phyloP scores from a whole-genome alignment of 1,284 basidiomycete species.

The Ceratobasidium sp. region DNA sequence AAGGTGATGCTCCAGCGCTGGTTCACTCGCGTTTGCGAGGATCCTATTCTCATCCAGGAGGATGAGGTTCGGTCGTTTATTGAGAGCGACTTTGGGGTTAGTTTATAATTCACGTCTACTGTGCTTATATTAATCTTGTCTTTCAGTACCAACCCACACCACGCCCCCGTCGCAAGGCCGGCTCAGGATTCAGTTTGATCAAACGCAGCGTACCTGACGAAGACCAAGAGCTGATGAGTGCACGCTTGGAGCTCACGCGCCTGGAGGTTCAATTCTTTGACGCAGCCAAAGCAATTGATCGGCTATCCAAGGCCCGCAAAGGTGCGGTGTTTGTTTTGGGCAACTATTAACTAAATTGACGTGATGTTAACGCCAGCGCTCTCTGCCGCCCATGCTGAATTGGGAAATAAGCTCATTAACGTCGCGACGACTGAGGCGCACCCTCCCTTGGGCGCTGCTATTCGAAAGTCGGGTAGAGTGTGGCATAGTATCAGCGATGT shows the following conservation, averaged over 20 bases:
- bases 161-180: conserved; percentile 76
- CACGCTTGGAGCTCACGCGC: conserved; percentile 91
- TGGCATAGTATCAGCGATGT: conserved; percentile 89
- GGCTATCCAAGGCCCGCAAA: conserved; percentile 82
- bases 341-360: background rate
- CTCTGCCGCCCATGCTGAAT: conserved; percentile 80
- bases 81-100: conserved; percentile 91
- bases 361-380: conserved; percentile 66
- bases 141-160: conserved; percentile 79
- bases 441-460: conserved; percentile 79
- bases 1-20: conserved; percentile 93
- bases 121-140: conserved; percentile 1
- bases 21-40: conserved; percentile 90
- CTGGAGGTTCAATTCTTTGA: conserved; percentile 91
- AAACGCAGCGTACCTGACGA: conserved; percentile 82
- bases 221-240: conserved; percentile 84
- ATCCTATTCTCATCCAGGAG: conserved; percentile 85
- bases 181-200: conserved; percentile 76
- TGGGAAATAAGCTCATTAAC: conserved; percentile 89
- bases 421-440: conserved; percentile 91
- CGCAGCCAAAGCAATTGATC: conserved; percentile 88
- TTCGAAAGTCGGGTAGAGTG: conserved; percentile 85
- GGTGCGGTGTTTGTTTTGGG: conserved; percentile 59
- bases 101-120: conserved; percentile 48
- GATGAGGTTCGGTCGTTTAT: conserved; percentile 93